Base-by-base conservation (phyloP, 164 flowering plant species). In the Nymphaea thermarum region DNA sequence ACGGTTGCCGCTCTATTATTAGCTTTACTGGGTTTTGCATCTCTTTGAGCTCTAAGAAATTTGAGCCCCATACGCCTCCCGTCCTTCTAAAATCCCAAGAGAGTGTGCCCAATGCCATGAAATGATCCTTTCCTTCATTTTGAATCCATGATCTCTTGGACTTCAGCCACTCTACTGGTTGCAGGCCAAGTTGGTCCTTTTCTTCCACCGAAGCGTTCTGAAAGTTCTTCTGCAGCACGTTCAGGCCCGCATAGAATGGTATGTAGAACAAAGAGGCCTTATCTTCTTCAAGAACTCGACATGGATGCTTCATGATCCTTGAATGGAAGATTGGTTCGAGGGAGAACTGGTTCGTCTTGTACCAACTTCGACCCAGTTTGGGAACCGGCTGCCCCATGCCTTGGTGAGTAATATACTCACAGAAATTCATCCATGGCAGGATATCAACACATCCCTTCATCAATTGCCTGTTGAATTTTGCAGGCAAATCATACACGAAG, bases 81-180 rank as follows among this genome's bases (percentile, higher is more conserved):
- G 16, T 62, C 66, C 98, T 78, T 45, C 98, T 71, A 72, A 91
- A 91, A 72, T 91, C 96, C 93, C 93, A 91, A 2, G 98, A 82
- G 44, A 91, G 84, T 68, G 86, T 89, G 3, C 98, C 98, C 71
- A 87, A 66, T n/a, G 87, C 93, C 60, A 91, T 80, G 0, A 86
- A 86, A 67, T 91, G 96, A 68, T 89, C 93, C 61, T 79, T 83
- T 2, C 96, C 98, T 0, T 74, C 68, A 25, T 82, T 82, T 59
- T 71, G 65, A 44, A 3, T 67, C 96, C 92, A 89, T 4, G 82
- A 36, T 5, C 43, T 18, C 70, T 75, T 82, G 7, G 66, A 17
- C 60, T 76, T 72, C 2, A 87, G 84, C 91, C 93, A 91, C 5
- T 75, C 77, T n/a, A 87, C 55, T 0, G 89, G 71, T 10, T 89